Base-by-base conservation (phyloP, 1,284 basidiomycete genomes). In the Ceratobasidium papillatum region DNA sequence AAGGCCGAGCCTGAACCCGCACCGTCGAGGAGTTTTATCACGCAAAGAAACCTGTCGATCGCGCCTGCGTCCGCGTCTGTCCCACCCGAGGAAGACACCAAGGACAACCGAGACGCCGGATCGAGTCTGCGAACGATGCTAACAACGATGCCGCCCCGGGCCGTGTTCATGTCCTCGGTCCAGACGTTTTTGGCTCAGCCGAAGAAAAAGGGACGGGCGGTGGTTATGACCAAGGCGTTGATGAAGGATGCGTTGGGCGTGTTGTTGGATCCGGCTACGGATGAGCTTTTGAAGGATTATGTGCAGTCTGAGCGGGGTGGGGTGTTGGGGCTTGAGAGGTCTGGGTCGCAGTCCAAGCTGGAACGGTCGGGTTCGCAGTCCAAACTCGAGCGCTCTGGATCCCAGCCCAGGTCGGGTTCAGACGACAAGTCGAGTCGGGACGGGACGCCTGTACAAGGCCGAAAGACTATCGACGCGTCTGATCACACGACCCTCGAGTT, bases 91-190 rank as follows among this genome's bases (percentile, higher is more conserved):
- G 66, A 69, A 5, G 66, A 69, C 19, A 36, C 36, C 22, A 69
- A 45, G 66, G 66, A 69, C 41, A 47, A 47, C 2, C 14, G 58
- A 36, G 52, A 58, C 11, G 41, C 41, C 3, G 56, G 56, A 4
- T 71, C 68, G 54, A 71, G 56, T 71, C 68, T 71, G 3, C 54
- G 68, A 11, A 47, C 68, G 38, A 69, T 69, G 68, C 56, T 71
- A 14, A 61, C 68, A 8, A 71, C 36, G 32, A 61, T 71, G 54
- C 36, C 68, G 43, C 25, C 54, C 19, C 68, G 68, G 1, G 68
- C 25, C 14, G 56, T 51, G n/a, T 71, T 71, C 32, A 27, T 71
- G 41, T 17, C 54, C 25, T 38, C 41, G 41, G 56, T 71, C 7
- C 68, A 71, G 25, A 34, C 38, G 12, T 71, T 71, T 43, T 43